Conservation (phyloP, 805 yeast genomes). For the Yarrowia sp. region DNA sequence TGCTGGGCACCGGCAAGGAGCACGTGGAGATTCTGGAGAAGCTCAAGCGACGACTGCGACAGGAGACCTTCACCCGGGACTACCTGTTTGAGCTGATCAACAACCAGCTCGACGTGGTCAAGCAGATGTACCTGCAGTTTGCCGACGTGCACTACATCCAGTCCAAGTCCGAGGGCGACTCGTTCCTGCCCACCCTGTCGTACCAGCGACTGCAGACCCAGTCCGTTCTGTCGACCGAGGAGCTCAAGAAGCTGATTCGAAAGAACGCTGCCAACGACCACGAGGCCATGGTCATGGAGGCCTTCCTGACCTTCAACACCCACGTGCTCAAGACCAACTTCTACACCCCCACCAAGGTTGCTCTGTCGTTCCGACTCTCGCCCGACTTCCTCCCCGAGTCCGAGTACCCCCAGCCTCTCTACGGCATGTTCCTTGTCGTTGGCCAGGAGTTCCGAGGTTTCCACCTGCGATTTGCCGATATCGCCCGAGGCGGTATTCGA, state of each 20-base stretch:
- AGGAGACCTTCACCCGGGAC: conserved; percentile 89
- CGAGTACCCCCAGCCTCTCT: conserved; percentile 93
- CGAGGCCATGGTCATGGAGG: conserved; percentile 79
- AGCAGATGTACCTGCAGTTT: conserved; percentile 86
- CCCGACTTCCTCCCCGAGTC: conserved; percentile 82
- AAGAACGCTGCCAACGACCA: conserved; percentile 78
- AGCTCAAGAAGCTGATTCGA: conserved; percentile 70
- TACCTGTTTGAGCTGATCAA: conserved; percentile 80
- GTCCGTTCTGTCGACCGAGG: conserved; percentile 75
- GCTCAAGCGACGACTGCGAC: conserved; percentile 86
- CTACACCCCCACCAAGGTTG: conserved; percentile 92
- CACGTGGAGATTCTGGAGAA: conserved; percentile 78
- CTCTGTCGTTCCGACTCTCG: conserved; percentile 88
- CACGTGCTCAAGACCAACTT: conserved; percentile 91
- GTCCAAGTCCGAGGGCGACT: conserved; percentile 51
- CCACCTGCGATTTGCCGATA: conserved; percentile 95
- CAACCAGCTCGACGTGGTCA: conserved; percentile 71
- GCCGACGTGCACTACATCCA: conserved; percentile 89
- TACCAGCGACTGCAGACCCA: conserved; percentile 82
- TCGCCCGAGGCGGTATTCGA: conserved; percentile 98
- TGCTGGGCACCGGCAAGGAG: conserved; percentile 68
- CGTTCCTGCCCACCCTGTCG: conserved; percentile 66
- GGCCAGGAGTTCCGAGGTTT: conserved; percentile 97
- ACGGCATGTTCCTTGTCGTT: conserved; percentile 92
- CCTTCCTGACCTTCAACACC: conserved; percentile 83